A percentile compares a stretch with the other conserved stretches of the same genome.
Conservation (phyloP, 2,329 filamentous ascomycete species). For the Claviceps cyperi region DNA sequence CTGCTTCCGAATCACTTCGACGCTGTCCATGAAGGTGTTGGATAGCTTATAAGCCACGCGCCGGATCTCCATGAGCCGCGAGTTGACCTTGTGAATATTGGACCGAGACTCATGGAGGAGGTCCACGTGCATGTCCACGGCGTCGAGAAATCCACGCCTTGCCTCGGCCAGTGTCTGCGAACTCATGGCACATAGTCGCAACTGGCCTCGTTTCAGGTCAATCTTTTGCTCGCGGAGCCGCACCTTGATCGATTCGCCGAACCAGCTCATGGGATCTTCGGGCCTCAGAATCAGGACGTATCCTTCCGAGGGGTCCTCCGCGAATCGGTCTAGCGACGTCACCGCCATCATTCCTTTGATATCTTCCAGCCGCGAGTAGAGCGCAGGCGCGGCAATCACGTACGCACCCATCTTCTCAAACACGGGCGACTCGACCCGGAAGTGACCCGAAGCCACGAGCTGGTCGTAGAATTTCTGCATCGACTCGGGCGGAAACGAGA, state of each 20-base stretch:
- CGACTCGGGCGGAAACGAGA: constrained; percentile 53
- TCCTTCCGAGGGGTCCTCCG: constrained; percentile 60
- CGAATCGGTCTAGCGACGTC: constrained; percentile 37
- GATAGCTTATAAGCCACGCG: constrained; percentile 92
- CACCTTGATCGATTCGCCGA: constrained; percentile 58
- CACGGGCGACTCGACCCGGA: constrained; percentile 61
- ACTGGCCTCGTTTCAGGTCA: constrained; percentile 73
- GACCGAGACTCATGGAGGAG: constrained; percentile 85
- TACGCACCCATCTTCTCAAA: constrained; percentile 64
- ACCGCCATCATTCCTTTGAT: constrained; percentile 76
- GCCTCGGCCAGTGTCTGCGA: constrained; percentile 68
- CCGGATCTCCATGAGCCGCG: constrained; percentile 83
- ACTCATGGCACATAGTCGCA: constrained; percentile 79
- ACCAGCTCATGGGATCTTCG: constrained; percentile 67
- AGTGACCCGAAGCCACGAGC: constrained; percentile 70
- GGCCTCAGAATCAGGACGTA: constrained; percentile 79
- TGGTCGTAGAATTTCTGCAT: constrained; percentile 68
- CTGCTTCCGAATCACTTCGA: constrained; percentile 81
- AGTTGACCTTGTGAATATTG: constrained; percentile 83
- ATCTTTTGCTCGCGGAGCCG: constrained; percentile 63
- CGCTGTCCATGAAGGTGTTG: constrained; percentile 97
- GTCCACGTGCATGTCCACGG: constrained; percentile 73
- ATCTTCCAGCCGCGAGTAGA: constrained; percentile 62
- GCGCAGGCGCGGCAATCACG: constrained; percentile 68
- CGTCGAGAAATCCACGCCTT: constrained; percentile 60